A percentile compares a stretch with the other conserved stretches of the same genome.
phyloP scores from a whole-genome alignment of 1,284 basidiomycete species.

The Phylloboletellus chloephorus region DNA sequence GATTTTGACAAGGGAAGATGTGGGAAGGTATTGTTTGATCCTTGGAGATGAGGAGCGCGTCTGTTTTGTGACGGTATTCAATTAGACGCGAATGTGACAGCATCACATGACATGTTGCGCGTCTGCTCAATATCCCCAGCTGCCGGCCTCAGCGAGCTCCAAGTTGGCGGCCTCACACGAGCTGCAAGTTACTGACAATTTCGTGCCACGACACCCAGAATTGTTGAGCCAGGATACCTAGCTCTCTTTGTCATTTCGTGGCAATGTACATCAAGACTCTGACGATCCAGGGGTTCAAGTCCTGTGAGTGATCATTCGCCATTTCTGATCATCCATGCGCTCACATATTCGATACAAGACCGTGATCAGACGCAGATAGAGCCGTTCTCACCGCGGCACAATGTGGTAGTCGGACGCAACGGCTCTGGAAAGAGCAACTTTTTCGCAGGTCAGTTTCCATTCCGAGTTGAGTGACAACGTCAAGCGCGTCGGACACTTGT shows the following conservation, averaged over 20 bases:
- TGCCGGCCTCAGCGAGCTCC: background rate
- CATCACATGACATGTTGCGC: constrained; percentile 19
- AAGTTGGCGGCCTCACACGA: background rate
- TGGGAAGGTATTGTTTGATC: constrained; percentile 72
- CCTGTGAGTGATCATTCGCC: constrained; percentile 50
- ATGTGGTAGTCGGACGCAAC: constrained; percentile 93
- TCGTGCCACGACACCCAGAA: background rate
- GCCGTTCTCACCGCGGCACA: constrained; percentile 79
- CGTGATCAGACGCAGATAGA: constrained; percentile 80
- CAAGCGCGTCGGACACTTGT: background rate
- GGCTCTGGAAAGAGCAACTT: constrained; percentile 97
- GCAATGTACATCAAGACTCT: constrained; percentile 85
- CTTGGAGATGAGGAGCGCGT: constrained; percentile 41
- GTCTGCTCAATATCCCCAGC: background rate
- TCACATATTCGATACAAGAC: constrained; percentile 40
- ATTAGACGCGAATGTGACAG: constrained; percentile 17
- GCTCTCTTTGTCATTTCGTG: background rate
- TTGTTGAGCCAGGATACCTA: background rate
- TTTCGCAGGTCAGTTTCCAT: constrained; percentile 64
- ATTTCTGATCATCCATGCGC: constrained; percentile 1
- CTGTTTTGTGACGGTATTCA: too few relatives aligned
- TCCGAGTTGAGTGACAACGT: background rate
- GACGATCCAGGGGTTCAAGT: constrained; percentile 96
- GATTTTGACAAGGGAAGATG: constrained; percentile 65
- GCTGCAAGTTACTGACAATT: background rate